These are phyloP conservation scores for Cnidoscolus chayamansa DNA, from an alignment of 441 rosid species.

Conservation along the genomic window DNA sequence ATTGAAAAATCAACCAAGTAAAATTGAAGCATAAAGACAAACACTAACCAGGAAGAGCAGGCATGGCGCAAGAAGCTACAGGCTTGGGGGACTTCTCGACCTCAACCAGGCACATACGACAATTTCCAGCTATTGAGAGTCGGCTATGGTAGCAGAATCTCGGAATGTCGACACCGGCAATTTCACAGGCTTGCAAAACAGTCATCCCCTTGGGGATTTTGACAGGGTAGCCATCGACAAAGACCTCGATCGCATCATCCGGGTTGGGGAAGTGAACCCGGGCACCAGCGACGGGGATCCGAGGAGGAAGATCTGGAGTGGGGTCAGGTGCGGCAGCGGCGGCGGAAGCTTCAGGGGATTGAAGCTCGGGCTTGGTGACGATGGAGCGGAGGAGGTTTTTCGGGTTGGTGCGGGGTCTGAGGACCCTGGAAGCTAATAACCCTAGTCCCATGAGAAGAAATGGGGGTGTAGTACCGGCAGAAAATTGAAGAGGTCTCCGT, in stretches of 20 bases:
- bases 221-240: slow-evolving; percentile 82
- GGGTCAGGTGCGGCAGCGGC: slow-evolving; percentile 50
- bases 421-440: slow-evolving; percentile 62
- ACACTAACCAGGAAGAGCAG: slow-evolving; percentile 88
- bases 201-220: slow-evolving; percentile 94
- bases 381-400: slow-evolving; percentile 51
- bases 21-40: neutral
- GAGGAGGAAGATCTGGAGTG: slow-evolving; percentile 43
- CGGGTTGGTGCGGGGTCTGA: slow-evolving; percentile 37
- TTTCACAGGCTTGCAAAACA: slow-evolving; percentile 92
- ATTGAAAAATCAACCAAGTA: neutral
- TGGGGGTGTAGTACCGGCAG: neutral
- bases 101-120: slow-evolving; percentile 98
- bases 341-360: slow-evolving; percentile 64
- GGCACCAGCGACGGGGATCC: slow-evolving; percentile 70
- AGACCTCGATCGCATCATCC: slow-evolving; percentile 91
- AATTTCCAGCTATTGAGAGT: slow-evolving; percentile 89
- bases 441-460: slow-evolving; percentile 70
- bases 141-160: slow-evolving; percentile 86
- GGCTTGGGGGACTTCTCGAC: slow-evolving; percentile 99
- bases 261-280: slow-evolving; percentile 69
- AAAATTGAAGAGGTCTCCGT: too few relatives aligned
- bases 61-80: slow-evolving; percentile 98
- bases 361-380: slow-evolving; percentile 69
- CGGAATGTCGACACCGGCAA: slow-evolving; percentile 93